Evolutionary conservation across 129 eudicot species (phyloP).

Genomic region (Deinandra increscens): DNA sequence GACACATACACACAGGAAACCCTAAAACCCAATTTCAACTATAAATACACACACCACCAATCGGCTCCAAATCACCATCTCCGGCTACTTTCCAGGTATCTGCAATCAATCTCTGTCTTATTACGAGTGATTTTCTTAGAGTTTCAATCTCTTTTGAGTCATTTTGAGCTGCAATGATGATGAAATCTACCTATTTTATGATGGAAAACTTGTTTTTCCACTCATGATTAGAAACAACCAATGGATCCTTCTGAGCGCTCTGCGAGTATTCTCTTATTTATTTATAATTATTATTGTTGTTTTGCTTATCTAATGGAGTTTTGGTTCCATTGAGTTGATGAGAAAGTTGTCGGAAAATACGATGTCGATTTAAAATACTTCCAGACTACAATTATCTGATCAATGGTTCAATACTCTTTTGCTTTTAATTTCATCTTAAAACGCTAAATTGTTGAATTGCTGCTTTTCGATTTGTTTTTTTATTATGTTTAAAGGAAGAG

Average conservation of each 20-base stretch:
- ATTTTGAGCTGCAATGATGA: constrained; percentile 48
- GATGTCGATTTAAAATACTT: constrained; percentile 50
- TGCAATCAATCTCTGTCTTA: background rate
- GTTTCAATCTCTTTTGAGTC: background rate
- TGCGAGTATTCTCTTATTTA: background rate
- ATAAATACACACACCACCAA: constrained; percentile 16
- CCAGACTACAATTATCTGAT: constrained; percentile 80
- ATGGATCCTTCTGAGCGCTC: constrained; percentile 80
- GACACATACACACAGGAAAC: constrained; percentile 8
- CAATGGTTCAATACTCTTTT: constrained; percentile 10
- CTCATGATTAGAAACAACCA: constrained; percentile 46
- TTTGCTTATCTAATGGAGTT: background rate
- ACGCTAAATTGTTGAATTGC: too few relatives aligned
- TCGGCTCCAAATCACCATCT: background rate
- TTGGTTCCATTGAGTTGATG: constrained; percentile 40
- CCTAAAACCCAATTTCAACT: constrained; percentile 29
- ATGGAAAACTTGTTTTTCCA: constrained; percentile 24
- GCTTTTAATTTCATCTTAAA: background rate
- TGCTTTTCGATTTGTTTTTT: too few relatives aligned
- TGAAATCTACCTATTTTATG: constrained; percentile 73
- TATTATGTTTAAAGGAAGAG: background rate
- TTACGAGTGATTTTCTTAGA: background rate
- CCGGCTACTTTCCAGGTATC: background rate
- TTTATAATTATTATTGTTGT: background rate
- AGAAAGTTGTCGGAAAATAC: constrained; percentile 38